phyloP scores from a whole-genome alignment of 441 rosid species.

The Bruguiera hainesii region DNA sequence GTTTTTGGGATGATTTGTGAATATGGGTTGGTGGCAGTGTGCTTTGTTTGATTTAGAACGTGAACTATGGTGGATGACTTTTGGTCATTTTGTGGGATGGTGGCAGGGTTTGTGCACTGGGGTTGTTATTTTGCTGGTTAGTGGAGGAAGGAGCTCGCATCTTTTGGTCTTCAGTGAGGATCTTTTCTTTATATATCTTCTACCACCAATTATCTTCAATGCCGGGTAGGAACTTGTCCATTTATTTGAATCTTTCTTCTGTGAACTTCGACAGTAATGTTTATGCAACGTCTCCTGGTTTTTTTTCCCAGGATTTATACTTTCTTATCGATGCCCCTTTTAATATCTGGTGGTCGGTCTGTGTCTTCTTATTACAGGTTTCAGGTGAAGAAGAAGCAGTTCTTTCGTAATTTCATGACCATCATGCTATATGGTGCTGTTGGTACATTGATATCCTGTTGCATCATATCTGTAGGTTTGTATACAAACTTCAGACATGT shows the following conservation, averaged over 20 bases:
- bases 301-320: too few relatives aligned
- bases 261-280: conserved; percentile 64
- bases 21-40: background rate
- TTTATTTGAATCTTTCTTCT: conserved; percentile 32
- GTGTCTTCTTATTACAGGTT: conserved; percentile 39
- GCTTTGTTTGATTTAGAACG: too few relatives aligned
- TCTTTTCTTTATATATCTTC: conserved; percentile 92
- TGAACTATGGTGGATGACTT: background rate
- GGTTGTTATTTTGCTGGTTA: conserved; percentile 64
- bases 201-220: conserved; percentile 94
- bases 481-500: background rate
- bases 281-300: too few relatives aligned
- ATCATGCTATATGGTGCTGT: conserved; percentile 76
- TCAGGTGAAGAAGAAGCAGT: conserved; percentile 95
- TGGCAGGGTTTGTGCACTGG: conserved; percentile 82
- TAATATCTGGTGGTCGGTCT: background rate
- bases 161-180: conserved; percentile 95
- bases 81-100: conserved; percentile 12
- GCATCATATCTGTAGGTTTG: conserved; percentile 61
- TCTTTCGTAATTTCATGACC: conserved; percentile 80
- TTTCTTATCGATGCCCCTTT: background rate
- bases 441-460: conserved; percentile 70
- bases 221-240: conserved; percentile 57
- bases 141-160: conserved; percentile 81
- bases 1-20: background rate